These are phyloP conservation scores for Diaporthe sp. DNA, from an alignment of 2,329 filamentous ascomycete genomes.

Conservation along the genomic window DNA sequence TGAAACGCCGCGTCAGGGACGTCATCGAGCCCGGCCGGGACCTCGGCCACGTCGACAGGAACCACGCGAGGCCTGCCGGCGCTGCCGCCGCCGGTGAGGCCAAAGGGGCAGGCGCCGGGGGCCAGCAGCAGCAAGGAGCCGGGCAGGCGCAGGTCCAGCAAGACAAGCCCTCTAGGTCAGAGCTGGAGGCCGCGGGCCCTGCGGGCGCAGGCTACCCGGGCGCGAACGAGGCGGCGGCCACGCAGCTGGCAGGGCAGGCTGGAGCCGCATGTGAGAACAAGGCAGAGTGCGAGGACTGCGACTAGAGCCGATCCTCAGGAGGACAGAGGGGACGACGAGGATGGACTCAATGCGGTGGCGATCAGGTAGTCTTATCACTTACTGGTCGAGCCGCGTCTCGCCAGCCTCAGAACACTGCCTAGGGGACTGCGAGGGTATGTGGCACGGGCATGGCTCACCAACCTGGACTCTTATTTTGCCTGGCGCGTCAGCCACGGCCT, in stretches of 20 bases:
- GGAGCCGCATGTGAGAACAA: constrained; percentile 2
- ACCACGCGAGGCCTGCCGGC: constrained; percentile 48
- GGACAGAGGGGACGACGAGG: background rate
- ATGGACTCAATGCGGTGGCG: background rate
- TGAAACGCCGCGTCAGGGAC: constrained; percentile 88
- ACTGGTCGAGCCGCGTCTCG: background rate
- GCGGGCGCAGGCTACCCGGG: constrained; percentile 39
- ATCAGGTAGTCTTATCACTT: background rate
- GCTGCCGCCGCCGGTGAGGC: background rate
- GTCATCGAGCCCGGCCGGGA: constrained; percentile 83
- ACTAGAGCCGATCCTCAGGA: background rate
- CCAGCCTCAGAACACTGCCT: too few species aligned
- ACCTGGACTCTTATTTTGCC: too few species aligned
- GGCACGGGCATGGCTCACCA: background rate
- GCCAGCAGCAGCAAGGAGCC: background rate
- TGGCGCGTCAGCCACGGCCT: too few species aligned
- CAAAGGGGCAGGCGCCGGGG: background rate
- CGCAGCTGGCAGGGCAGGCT: constrained; percentile 6
- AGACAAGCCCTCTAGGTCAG: constrained; percentile 26
- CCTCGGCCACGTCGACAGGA: constrained; percentile 84
- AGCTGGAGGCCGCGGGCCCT: constrained; percentile 35
- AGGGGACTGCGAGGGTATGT: background rate
- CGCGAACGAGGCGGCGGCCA: constrained; percentile 32
- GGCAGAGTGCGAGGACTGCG: constrained; percentile 40
- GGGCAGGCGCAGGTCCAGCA: background rate